Base-by-base conservation (phyloP, 2,329 filamentous ascomycete species). In the Phialemoniopsis sp. region DNA sequence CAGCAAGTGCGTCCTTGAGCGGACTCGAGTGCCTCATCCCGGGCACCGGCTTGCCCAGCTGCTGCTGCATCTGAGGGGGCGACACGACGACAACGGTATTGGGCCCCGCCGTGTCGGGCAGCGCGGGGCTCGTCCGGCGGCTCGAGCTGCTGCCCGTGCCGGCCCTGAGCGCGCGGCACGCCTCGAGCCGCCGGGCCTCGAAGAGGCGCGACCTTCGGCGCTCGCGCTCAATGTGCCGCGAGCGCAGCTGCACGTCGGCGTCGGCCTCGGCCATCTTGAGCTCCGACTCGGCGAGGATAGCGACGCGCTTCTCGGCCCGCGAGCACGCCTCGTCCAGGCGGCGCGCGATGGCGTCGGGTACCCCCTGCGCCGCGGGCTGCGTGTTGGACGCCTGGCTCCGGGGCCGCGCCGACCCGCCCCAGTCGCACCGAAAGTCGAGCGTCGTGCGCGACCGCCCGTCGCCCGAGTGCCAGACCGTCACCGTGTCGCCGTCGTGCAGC, bases 401-500 rank as follows among this genome's bases (percentile, higher is more conserved):
- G 2, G 60, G 47, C 33, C 50, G 54, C 5, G 73, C 65, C 5
- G 78, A 79, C 13, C 70, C 75, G 38, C 76, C 76, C 70, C 76
- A 80, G 39, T 60, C 65, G 56, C 76, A 80, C 31, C 64, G 65
- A 49, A 81, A 80, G 9, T 57, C 52, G 9, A 80, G 58, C 40
- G 65, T 70, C 4, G 65, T 53, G 4, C 31, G 33, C 19, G 26
- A 16, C 14, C 21, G 34, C 15, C 36, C 52, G 32, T 67, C 62
- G 5, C 63, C 58, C 12, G 67, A 62, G 32, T 78, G 69, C 72
- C 82, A 94, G 7, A 95, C 76, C 3, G 80, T 78, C 35, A 96
- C 76, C 17, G 80, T 70, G 56, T 96, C 91, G 2, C 87, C 88
- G 28, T 85, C 79, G 55, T 89, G 78, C 13, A 96, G 60, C 40